A percentile compares a stretch with the other conserved stretches of the same genome.
These are phyloP conservation scores for Phoenix dactylifera DNA, from an alignment of 176 grass and related monocot genomes.

Conservation along the genomic window DNA sequence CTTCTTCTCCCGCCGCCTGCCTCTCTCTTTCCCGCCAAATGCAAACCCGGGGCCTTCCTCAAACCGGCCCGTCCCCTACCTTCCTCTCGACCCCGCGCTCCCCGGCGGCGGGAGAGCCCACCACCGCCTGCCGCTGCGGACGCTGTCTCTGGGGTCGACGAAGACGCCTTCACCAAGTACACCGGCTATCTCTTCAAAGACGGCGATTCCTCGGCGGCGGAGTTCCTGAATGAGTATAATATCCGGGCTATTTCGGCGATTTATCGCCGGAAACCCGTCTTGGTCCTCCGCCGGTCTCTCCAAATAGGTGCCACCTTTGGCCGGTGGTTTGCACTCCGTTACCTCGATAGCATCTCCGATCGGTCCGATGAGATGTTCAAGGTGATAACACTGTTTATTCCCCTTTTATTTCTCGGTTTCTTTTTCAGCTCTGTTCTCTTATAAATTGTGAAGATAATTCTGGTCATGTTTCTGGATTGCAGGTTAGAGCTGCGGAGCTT, in stretches of 20 bases:
- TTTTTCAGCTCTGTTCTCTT: neutral
- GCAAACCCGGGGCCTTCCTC: constrained; percentile 2
- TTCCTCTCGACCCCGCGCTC: neutral
- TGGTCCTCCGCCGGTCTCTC: constrained; percentile 67
- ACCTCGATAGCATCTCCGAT: constrained; percentile 52
- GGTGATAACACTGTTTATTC: constrained; percentile 6
- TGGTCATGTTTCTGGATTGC: constrained; percentile 18
- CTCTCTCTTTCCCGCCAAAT: neutral
- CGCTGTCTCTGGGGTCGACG: constrained; percentile 29
- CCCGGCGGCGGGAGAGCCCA: constrained; percentile 7
- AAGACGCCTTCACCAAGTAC: constrained; percentile 81
- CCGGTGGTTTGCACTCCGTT: constrained; percentile 69
- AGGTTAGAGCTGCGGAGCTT: constrained; percentile 71
- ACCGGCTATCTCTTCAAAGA: constrained; percentile 81
- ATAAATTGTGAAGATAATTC: too few species aligned
- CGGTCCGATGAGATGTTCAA: constrained; percentile 78
- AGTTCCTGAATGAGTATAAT: constrained; percentile 51
- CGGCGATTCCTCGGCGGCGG: constrained; percentile 36
- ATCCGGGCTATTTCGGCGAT: constrained; percentile 38
- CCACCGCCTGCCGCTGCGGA: constrained; percentile 11
- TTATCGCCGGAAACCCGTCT: constrained; percentile 69
- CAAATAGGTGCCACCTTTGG: constrained; percentile 75
- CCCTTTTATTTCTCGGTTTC: neutral
- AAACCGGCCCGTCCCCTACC: neutral
- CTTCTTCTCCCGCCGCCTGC: neutral